Conservation (phyloP, 306 rosid genomes). For the Cucumis melo region DNA sequence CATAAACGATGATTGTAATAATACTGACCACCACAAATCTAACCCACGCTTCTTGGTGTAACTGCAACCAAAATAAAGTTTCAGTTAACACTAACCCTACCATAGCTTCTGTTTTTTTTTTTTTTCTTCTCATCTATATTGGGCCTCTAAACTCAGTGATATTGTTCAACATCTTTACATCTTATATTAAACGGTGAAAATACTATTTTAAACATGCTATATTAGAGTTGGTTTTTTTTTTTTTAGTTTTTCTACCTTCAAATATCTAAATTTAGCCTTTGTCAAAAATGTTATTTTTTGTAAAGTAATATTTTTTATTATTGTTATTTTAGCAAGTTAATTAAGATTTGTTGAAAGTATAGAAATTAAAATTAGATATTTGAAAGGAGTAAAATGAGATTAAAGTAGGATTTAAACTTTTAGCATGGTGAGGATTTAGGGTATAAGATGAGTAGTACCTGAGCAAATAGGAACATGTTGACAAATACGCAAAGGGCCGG, state of each 20-base stretch:
- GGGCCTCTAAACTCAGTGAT: too few species aligned
- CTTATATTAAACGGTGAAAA: too few species aligned
- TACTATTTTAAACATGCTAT: too few species aligned
- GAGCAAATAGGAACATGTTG: slow-evolving; percentile 84
- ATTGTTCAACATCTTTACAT: too few species aligned
- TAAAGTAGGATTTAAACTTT: background rate
- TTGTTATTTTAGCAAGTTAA: too few species aligned
- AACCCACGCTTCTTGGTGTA: slow-evolving; percentile 86
- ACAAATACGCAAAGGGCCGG: slow-evolving; percentile 79
- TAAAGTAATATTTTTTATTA: too few species aligned
- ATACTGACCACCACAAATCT: slow-evolving; percentile 62
- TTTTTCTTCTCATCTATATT: background rate
- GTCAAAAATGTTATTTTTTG: too few species aligned
- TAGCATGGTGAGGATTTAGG: background rate
- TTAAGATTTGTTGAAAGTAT: too few species aligned
- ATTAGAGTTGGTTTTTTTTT: too few species aligned
- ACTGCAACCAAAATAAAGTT: slow-evolving; percentile 27
- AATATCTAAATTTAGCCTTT: too few species aligned
- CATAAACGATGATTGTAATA: slow-evolving; percentile 53
- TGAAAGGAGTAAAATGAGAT: background rate
- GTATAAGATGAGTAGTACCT: slow-evolving; percentile 27
- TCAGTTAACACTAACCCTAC: slow-evolving; percentile 3
- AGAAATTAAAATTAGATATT: too few species aligned
- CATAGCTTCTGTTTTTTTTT: background rate
- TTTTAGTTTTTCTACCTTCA: too few species aligned